Conservation (phyloP, 345 rosid genomes). For the Lagerstroemia speciosa region DNA sequence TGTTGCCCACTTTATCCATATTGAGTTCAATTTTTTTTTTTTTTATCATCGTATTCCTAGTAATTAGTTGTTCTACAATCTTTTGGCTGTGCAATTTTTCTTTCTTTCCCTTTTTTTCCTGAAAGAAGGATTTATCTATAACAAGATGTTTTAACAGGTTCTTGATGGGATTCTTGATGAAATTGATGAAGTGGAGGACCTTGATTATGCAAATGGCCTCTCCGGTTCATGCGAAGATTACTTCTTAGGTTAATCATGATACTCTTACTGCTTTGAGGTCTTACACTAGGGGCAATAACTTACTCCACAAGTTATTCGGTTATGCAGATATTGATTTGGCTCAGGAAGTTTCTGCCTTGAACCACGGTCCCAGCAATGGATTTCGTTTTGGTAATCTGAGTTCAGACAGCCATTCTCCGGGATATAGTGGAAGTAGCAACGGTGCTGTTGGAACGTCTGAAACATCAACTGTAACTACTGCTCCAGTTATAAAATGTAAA, state of each 20-base stretch:
- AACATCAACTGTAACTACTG: conserved; percentile 30
- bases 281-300: neutral
- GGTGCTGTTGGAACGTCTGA: conserved; percentile 39
- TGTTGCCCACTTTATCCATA: neutral
- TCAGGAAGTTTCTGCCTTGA: conserved; percentile 35
- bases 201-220: conserved; percentile 45
- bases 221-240: conserved; percentile 39
- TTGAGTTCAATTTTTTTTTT: neutral
- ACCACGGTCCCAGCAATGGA: conserved; percentile 22
- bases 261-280: conserved; percentile 1
- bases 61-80: neutral
- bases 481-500: conserved; percentile 30
- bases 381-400: conserved; percentile 28
- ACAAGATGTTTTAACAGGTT: conserved; percentile 26
- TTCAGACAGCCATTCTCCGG: conserved; percentile 68
- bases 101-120: no score
- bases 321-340: conserved; percentile 51
- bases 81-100: neutral
- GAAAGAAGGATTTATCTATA: neutral
- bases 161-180: conserved; percentile 69
- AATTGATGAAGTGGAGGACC: conserved; percentile 58
- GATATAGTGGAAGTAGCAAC: conserved; percentile 40
- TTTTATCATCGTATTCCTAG: neutral
- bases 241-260: conserved; percentile 34
- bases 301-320: neutral